Evolutionary conservation across 352 stramenopile genomes (phyloP).

Genomic region (Phytophthora cactorum): DNA sequence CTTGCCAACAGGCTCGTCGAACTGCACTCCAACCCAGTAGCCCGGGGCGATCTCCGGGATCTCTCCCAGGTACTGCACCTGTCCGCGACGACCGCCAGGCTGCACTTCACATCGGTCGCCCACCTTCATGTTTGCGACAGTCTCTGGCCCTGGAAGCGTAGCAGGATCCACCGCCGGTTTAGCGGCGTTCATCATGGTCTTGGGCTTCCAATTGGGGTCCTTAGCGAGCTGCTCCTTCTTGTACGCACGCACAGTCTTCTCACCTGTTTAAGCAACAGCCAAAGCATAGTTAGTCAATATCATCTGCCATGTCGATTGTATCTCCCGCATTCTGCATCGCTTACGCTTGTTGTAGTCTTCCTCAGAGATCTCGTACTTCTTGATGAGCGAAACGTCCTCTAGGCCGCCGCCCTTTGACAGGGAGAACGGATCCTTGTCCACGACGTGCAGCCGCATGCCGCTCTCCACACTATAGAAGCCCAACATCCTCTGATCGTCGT

Average conservation of each 20-base stretch:
- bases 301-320: neutral
- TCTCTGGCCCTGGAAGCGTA: conserved; percentile 62
- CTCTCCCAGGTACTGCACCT: conserved; percentile 92
- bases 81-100: conserved; percentile 93
- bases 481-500: conserved; percentile 87
- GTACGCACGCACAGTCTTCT: conserved; percentile 97
- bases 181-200: conserved; percentile 68
- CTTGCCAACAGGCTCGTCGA: conserved; percentile 97
- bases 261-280: conserved; percentile 47
- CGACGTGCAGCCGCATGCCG: conserved; percentile 95
- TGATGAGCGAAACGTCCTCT: conserved; percentile 96
- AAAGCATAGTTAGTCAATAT: neutral
- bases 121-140: conserved; percentile 87
- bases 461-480: conserved; percentile 92
- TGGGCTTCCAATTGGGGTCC: conserved; percentile 95
- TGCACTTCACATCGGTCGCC: conserved; percentile 97
- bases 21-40: conserved; percentile 96
- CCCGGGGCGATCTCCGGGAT: conserved; percentile 90
- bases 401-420: conserved; percentile 94
- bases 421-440: conserved; percentile 98
- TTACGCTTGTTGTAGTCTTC: conserved; percentile 98
- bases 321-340: conserved; percentile 7
- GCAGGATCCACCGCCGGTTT: conserved; percentile 42
- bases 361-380: conserved; percentile 99
- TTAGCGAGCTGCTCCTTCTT: conserved; percentile 95